phyloP scores from a whole-genome alignment of 1,139 yeast species.

The Protomyces inouyei region DNA sequence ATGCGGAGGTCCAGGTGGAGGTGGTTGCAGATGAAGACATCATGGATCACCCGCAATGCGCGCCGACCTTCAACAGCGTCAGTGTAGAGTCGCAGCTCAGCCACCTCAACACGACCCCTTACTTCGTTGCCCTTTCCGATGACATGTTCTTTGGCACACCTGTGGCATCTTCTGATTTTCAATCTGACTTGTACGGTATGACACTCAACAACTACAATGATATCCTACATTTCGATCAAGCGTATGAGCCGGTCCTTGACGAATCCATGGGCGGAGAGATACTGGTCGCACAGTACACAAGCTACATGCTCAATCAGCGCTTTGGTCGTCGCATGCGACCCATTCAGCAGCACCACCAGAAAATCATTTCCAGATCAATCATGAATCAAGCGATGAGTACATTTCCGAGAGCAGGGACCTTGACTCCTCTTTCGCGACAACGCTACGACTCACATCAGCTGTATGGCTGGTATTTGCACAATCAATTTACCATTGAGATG shows the following conservation, averaged over 20 bases:
- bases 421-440: slow-evolving; percentile 5
- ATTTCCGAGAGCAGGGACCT: not conserved
- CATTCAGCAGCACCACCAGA: not conserved
- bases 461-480: slow-evolving; percentile 7
- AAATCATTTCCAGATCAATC: not conserved
- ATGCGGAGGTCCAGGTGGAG: not conserved
- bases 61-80: slow-evolving; percentile 3
- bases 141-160: slow-evolving; percentile 8
- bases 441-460: slow-evolving; percentile 2
- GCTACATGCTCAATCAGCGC: not conserved
- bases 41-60: not conserved
- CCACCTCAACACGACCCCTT: not conserved
- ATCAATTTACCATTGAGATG: slow-evolving; percentile 4
- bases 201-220: not conserved
- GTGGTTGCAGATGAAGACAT: not conserved
- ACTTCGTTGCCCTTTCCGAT: not conserved
- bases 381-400: slow-evolving; percentile 1
- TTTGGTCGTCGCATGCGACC: not conserved
- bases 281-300: not conserved
- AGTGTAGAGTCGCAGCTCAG: slow-evolving; percentile 1
- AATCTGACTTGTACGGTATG: not conserved
- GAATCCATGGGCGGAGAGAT: not conserved
- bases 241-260: not conserved
- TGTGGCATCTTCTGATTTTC: not conserved
- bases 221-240: not conserved